phyloP scores from a whole-genome alignment of 2,329 filamentous ascomycete species.

The Fusarium dimerum region DNA sequence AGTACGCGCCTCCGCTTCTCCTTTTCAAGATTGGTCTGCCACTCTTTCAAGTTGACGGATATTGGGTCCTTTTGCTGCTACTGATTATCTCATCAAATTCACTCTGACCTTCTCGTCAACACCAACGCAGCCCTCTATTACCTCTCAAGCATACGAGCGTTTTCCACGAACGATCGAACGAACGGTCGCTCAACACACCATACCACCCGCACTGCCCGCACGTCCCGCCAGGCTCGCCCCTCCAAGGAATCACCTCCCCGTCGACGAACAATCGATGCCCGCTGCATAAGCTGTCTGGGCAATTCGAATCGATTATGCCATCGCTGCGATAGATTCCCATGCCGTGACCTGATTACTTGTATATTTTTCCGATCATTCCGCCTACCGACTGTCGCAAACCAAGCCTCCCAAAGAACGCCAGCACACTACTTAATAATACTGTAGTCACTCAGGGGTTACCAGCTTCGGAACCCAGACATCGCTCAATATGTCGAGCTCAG shows the following conservation, averaged over 20 bases:
- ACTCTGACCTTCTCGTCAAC: constrained; percentile 7
- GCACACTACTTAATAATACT: constrained; percentile 15
- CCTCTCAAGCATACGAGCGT: constrained; percentile 18
- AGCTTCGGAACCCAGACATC: constrained; percentile 11
- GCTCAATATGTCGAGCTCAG: constrained; percentile 55
- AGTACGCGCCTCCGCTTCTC: constrained; percentile 14
- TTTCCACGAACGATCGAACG: constrained; percentile 14
- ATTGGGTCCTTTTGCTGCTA: neutral
- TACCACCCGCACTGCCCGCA: constrained; percentile 10
- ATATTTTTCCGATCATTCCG: constrained; percentile 8
- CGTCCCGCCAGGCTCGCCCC: constrained; percentile 27
- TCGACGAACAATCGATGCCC: constrained; percentile 30
- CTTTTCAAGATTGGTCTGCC: neutral
- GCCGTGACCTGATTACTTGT: constrained; percentile 27
- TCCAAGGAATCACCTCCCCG: constrained; percentile 24
- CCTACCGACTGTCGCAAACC: constrained; percentile 8
- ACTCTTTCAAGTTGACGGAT: neutral
- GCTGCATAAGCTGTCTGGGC: constrained; percentile 28
- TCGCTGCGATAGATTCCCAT: constrained; percentile 28
- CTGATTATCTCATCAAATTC: neutral
- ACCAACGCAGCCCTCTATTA: constrained; percentile 16
- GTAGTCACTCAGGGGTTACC: constrained; percentile 15
- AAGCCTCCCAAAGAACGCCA: constrained; percentile 10
- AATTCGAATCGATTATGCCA: constrained; percentile 34
- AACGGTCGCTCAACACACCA: constrained; percentile 17